A percentile compares a stretch with the other conserved stretches of the same genome.
These are phyloP conservation scores for Chaetomium sp. DNA, from an alignment of 2,329 filamentous ascomycete genomes.

Conservation along the genomic window DNA sequence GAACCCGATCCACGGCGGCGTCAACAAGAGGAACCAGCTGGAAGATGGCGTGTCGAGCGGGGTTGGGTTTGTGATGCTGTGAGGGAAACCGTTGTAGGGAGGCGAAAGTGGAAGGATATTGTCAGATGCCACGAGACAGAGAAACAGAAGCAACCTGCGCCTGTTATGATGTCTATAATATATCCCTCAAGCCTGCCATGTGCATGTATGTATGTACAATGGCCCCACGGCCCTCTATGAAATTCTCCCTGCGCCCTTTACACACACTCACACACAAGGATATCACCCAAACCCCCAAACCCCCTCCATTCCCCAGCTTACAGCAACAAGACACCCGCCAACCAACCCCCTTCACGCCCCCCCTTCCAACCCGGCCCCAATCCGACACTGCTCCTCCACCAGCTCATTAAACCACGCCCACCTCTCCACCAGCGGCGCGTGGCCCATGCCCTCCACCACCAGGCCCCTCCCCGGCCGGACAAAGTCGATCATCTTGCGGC, in stretches of 20 bases:
- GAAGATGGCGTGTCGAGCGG: slow-evolving; percentile 81
- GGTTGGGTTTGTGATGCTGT: slow-evolving; percentile 81
- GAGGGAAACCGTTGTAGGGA: neutral
- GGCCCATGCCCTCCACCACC: slow-evolving; percentile 72
- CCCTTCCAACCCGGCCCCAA: slow-evolving; percentile 51
- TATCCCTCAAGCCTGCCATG: neutral
- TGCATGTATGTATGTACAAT: neutral
- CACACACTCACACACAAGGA: neutral
- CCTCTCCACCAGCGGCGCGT: slow-evolving; percentile 74
- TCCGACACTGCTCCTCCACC: slow-evolving; percentile 59
- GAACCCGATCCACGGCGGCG: slow-evolving; percentile 79
- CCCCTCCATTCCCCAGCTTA: slow-evolving; percentile 48
- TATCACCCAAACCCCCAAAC: slow-evolving; percentile 39
- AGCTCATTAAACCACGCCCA: slow-evolving; percentile 67
- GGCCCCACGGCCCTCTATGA: neutral
- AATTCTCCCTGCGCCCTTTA: neutral
- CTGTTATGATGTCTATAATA: neutral
- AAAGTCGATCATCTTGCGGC: slow-evolving; percentile 65
- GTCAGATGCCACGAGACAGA: neutral
- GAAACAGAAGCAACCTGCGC: neutral
- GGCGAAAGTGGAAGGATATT: too few species aligned
- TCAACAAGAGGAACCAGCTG: slow-evolving; percentile 75
- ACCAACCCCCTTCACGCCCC: neutral
- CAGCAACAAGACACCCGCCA: neutral
- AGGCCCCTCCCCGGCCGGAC: slow-evolving; percentile 63